A percentile compares a stretch with the other conserved stretches of the same genome.
phyloP scores from a whole-genome alignment of 371 early-diverging fungal species.

The Blastocladiella emersonii region DNA sequence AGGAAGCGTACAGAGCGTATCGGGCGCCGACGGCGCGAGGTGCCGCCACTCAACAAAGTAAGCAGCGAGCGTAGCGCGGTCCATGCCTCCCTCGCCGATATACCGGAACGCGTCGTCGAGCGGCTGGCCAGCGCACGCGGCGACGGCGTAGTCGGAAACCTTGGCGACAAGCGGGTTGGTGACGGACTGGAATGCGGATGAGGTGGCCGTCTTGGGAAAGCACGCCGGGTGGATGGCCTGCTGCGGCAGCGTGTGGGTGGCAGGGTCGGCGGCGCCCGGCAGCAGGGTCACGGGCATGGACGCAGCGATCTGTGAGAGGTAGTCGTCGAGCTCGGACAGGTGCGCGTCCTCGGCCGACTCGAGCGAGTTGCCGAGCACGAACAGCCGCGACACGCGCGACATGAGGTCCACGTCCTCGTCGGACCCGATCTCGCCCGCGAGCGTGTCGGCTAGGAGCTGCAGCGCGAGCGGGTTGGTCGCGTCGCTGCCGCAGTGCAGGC shows the following conservation, averaged over 20 bases:
- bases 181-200: constrained; percentile 43
- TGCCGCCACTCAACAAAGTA: constrained; percentile 62
- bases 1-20: constrained; percentile 56
- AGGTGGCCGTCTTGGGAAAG: constrained; percentile 38
- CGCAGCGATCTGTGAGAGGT: constrained; percentile 9
- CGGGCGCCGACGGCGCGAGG: constrained; percentile 82
- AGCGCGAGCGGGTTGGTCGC: constrained; percentile 30
- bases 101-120: constrained; percentile 69
- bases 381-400: constrained; percentile 40
- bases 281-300: constrained; percentile 57
- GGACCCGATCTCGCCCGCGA: constrained; percentile 64
- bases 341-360: constrained; percentile 24
- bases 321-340: not conserved
- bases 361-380: constrained; percentile 66
- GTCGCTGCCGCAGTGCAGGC: constrained; percentile 46
- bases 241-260: constrained; percentile 66
- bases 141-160: constrained; percentile 21
- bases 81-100: constrained; percentile 25
- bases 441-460: constrained; percentile 59
- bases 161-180: constrained; percentile 64
- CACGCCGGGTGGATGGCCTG: constrained; percentile 59
- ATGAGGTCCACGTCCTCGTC: constrained; percentile 29
- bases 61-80: constrained; percentile 53
- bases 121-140: constrained; percentile 75
- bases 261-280: constrained; percentile 71